A percentile compares a stretch with the other conserved stretches of the same genome.
phyloP scores from a whole-genome alignment of 208 protist genomes.

The Wallacemonas sp. region DNA sequence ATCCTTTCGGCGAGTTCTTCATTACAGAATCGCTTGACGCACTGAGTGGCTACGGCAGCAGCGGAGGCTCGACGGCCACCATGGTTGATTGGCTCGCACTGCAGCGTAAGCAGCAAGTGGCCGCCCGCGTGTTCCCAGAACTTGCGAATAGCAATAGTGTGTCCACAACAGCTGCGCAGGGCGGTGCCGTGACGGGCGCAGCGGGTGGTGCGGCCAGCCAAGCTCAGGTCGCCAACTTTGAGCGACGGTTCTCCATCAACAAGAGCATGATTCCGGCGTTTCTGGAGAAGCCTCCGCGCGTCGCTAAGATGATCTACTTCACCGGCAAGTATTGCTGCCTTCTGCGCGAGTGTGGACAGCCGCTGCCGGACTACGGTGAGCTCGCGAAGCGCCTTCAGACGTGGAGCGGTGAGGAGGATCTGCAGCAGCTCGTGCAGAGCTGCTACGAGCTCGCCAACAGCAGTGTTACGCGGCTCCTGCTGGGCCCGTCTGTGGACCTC shows the following conservation, averaged over 20 bases:
- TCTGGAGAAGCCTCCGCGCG: conserved; percentile 43
- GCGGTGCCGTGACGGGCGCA: conserved; percentile 1
- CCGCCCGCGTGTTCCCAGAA: conserved; percentile 3
- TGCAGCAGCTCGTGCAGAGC: conserved; percentile 68
- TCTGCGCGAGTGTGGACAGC: conserved; percentile 72
- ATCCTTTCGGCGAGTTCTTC: conserved; percentile 87
- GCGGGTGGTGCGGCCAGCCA: conserved; percentile 25
- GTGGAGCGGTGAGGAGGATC: conserved; percentile 67
- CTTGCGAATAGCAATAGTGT: conserved; percentile 4
- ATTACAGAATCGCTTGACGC: conserved; percentile 45
- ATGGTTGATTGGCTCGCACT: neutral
- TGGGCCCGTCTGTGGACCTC: conserved; percentile 69
- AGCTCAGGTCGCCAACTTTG: conserved; percentile 48
- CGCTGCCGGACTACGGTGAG: conserved; percentile 54
- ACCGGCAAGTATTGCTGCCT: conserved; percentile 88
- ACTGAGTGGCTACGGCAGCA: conserved; percentile 4
- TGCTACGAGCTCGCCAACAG: conserved; percentile 78
- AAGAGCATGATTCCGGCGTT: conserved; percentile 78
- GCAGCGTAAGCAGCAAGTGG: neutral
- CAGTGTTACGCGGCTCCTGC: conserved; percentile 71
- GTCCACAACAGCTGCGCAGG: neutral
- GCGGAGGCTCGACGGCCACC: conserved; percentile 5
- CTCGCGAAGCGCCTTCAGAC: conserved; percentile 34
- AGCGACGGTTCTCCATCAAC: conserved; percentile 86
- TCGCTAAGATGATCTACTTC: conserved; percentile 85